Evolutionary conservation across 2,329 filamentous ascomycete genomes (phyloP), one percentile per base, ranked within the genome.

Genomic region (Trichoderma sp.): DNA sequence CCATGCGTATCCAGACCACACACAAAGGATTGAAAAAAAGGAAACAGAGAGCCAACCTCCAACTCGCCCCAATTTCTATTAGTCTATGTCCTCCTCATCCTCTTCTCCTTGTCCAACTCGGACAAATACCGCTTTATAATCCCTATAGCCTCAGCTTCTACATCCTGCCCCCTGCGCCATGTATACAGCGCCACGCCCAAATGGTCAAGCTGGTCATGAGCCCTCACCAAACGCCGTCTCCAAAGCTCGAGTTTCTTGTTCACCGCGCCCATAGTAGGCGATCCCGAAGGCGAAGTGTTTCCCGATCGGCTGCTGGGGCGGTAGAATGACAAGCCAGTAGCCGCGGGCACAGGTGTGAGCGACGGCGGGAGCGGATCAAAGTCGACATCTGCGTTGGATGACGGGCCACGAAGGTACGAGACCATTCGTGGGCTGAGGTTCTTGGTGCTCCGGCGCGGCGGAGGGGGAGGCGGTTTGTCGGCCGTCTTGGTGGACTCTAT

Each of bases 211-310:
- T 83, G 81, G 34, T 89, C 83, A 74, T 92, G 89, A 4, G 93
- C 92, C 58, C 88, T 83, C 56, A 86, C 86, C 82, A 93, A 88
- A 53, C 93, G 83, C 71, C 90, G 86, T 73, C 86, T 85, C 93
- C 93, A 96, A 62, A 94, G 78, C 73, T 91, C 90, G 70, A 94
- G 84, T 74, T 93, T 91, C 82, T 92, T 93, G 79, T 89, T 93
- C 14, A 82, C 78, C 2, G 84, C 80, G 1, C 79, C 79, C 21
- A 80, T 71, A 0, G 75, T 79, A 1, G 81, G 81, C 2, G 81
- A 83, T 0, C 78, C 78, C 0, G 79, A 78, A 30, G 82, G 81
- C 3, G 81, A 80, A 3, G 76, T 77, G 11, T 71, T 75, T n/a
- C 79, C 77, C 2, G 81, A 81, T 6, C 79, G 75, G 15, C 77